Evolutionary conservation across 1,139 yeast genomes (phyloP).

Genomic region (Kodamaea anthophila): DNA sequence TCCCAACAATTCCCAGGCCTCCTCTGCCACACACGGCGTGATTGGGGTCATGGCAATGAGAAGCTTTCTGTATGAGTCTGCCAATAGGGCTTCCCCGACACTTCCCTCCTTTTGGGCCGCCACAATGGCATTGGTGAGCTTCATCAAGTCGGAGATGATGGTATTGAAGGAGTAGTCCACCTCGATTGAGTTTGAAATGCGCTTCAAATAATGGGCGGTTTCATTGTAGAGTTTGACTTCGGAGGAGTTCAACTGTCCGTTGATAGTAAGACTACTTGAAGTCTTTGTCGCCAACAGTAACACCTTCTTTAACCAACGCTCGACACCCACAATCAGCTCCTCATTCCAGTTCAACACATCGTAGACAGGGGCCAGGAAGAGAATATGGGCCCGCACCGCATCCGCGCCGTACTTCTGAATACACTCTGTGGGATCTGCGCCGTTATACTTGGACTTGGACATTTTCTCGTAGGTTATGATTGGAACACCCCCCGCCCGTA

Average conservation of each 20-base stretch:
- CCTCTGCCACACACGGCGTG: slow-evolving; percentile 78
- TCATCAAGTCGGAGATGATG: slow-evolving; percentile 85
- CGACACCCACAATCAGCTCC: slow-evolving; percentile 74
- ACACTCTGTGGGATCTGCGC: slow-evolving; percentile 82
- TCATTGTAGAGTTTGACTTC: slow-evolving; percentile 58
- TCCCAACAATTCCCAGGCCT: slow-evolving; percentile 60
- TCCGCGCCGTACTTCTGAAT: slow-evolving; percentile 85
- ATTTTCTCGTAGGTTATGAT: slow-evolving; percentile 71
- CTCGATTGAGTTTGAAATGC: slow-evolving; percentile 55
- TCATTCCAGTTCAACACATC: slow-evolving; percentile 91
- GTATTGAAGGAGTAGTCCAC: slow-evolving; percentile 68
- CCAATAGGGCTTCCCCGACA: slow-evolving; percentile 23
- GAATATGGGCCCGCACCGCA: slow-evolving; percentile 85
- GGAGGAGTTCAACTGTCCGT: slow-evolving; percentile 27
- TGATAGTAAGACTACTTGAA: slow-evolving; percentile 15
- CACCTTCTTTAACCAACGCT: slow-evolving; percentile 76
- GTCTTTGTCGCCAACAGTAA: slow-evolving; percentile 22
- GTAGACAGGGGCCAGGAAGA: slow-evolving; percentile 87
- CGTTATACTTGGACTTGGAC: slow-evolving; percentile 94
- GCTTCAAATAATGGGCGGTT: slow-evolving; percentile 41
- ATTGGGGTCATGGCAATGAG: slow-evolving; percentile 63
- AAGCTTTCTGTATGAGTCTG: slow-evolving; percentile 46
- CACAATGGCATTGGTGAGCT: slow-evolving; percentile 55
- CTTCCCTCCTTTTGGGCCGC: slow-evolving; percentile 26
- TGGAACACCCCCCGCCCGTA: slow-evolving; percentile 52